These are phyloP conservation scores for Hansenula lynferdii DNA, from an alignment of 1,139 yeast species.

Conservation along the genomic window DNA sequence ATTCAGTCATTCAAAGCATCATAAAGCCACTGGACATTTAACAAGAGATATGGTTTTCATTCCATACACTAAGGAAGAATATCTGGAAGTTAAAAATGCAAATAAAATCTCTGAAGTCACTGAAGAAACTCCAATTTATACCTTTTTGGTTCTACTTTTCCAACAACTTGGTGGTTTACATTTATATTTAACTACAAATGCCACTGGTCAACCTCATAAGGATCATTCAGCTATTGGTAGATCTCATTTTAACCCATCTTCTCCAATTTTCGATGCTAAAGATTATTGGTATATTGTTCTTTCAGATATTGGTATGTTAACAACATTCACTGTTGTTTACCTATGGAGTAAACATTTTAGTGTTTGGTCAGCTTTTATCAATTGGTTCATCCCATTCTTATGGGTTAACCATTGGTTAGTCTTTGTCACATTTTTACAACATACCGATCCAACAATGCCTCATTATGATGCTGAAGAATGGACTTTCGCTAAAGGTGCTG, in stretches of 20 bases:
- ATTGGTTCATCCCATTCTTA: conserved; percentile 53
- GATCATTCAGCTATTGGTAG: conserved; percentile 29
- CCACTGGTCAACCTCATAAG: conserved; percentile 46
- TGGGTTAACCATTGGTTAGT: conserved; percentile 64
- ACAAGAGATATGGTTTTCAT: conserved; percentile 59
- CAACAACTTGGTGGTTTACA: conserved; percentile 57
- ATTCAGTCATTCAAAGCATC: conserved; percentile 56
- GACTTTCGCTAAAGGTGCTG: conserved; percentile 66
- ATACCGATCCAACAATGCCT: conserved; percentile 53
- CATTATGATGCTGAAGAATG: conserved; percentile 54
- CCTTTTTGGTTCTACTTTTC: conserved; percentile 37
- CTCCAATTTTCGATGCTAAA: conserved; percentile 49
- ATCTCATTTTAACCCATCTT: conserved; percentile 47
- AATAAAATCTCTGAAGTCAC: conserved; percentile 38
- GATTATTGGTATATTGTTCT: conserved; percentile 51
- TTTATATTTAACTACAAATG: conserved; percentile 43
- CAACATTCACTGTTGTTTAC: conserved; percentile 38
- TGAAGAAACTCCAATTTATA: conserved; percentile 50
- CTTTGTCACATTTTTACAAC: conserved; percentile 57
- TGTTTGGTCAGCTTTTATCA: conserved; percentile 40
- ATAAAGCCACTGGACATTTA: conserved; percentile 59
- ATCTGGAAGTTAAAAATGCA: conserved; percentile 26
- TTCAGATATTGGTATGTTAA: conserved; percentile 48
- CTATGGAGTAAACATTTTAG: conserved; percentile 46
- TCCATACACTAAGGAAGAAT: conserved; percentile 49